Conservation (phyloP, 805 yeast genomes). For the Zygosaccharomyces rouxii region DNA sequence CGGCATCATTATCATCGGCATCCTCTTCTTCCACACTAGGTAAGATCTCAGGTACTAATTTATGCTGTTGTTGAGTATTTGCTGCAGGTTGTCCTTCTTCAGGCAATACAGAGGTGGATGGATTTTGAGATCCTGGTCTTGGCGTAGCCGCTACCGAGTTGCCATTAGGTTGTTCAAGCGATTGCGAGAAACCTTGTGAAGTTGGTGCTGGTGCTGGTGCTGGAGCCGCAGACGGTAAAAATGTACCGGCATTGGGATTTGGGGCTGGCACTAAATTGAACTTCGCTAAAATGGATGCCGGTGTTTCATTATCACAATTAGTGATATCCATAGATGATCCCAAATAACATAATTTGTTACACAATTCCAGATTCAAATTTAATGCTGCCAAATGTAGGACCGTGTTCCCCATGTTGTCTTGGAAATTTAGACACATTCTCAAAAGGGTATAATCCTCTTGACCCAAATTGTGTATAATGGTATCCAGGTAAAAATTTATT, state of each 20-base stretch:
- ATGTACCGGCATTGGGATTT: conserved; percentile 2
- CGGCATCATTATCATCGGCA: not conserved
- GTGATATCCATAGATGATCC: conserved; percentile 32
- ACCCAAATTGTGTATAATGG: conserved; percentile 42
- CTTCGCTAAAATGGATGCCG: conserved; percentile 28
- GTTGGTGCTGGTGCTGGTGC: conserved; percentile 7
- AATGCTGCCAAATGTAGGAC: conserved; percentile 70
- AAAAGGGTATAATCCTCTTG: conserved; percentile 42
- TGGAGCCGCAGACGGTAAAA: conserved; percentile 6
- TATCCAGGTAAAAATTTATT: conserved; percentile 52
- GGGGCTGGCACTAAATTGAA: conserved; percentile 29
- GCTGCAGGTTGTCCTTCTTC: conserved; percentile 4
- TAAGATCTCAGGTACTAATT: not conserved
- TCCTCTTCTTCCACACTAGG: conserved; percentile 2
- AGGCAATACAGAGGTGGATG: not conserved
- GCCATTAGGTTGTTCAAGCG: not conserved
- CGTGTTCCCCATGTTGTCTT: conserved; percentile 80
- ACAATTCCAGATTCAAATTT: conserved; percentile 32
- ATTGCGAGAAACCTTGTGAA: conserved; percentile 4
- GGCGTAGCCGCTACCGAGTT: conserved; percentile 7
- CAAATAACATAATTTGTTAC: conserved; percentile 30
- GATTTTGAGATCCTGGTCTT: not conserved
- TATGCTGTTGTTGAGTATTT: not conserved
- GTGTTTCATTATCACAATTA: conserved; percentile 31
- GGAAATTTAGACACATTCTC: conserved; percentile 62